Percentiles rank a stretch among this genome's conserved stretches.
Conservation (phyloP, 2,329 filamentous ascomycete species). For the Xylariomycetidae sp. region DNA sequence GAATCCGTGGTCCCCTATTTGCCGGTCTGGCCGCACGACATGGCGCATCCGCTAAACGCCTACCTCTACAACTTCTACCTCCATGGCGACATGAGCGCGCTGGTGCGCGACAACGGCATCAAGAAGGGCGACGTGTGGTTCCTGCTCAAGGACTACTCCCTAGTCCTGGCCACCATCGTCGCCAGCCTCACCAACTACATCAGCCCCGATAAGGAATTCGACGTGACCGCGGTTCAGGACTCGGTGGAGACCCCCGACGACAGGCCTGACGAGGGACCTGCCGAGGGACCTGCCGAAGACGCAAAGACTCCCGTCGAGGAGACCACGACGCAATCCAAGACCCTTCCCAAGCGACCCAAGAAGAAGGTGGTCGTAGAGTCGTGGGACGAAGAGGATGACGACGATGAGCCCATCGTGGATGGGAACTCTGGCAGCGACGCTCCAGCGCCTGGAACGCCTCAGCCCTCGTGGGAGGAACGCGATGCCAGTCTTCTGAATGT, state of each 20-base stretch:
- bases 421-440: not conserved
- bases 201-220: conserved; percentile 38
- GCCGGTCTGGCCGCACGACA: conserved; percentile 52
- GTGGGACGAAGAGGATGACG: not conserved
- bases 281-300: too few species aligned
- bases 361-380: too few species aligned
- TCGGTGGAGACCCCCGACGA: conserved; percentile 23
- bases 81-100: conserved; percentile 56
- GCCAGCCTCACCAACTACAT: conserved; percentile 55
- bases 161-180: conserved; percentile 64
- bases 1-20: conserved; percentile 67
- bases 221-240: conserved; percentile 39
- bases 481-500: conserved; percentile 47
- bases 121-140: conserved; percentile 66
- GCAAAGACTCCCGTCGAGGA: too few species aligned
- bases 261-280: conserved; percentile 1
- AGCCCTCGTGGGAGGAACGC: conserved; percentile 24
- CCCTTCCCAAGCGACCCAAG: not conserved
- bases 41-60: conserved; percentile 50
- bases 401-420: not conserved
- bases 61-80: conserved; percentile 74
- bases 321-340: not conserved
- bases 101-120: conserved; percentile 61
- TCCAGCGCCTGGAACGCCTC: conserved; percentile 34
- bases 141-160: conserved; percentile 52